Evolutionary conservation across 2,329 filamentous ascomycete species (phyloP).

Genomic region (Chaetomium olivaceum): DNA sequence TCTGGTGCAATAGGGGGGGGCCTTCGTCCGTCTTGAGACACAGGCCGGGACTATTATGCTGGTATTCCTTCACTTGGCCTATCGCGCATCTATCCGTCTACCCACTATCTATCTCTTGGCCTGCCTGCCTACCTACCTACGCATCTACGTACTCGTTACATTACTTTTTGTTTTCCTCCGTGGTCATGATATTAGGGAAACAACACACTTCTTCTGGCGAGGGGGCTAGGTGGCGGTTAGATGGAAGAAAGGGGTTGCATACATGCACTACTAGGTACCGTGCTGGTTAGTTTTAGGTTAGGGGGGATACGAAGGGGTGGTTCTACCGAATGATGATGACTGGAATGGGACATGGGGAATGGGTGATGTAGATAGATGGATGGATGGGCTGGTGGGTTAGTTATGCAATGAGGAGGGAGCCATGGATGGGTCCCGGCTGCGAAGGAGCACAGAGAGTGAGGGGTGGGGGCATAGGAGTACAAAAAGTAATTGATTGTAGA

Average conservation of each 20-base stretch:
- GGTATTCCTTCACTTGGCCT: not conserved
- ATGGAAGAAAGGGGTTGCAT: not conserved
- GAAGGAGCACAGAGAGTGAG: not conserved
- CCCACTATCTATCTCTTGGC: not conserved
- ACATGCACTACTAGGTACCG: not conserved
- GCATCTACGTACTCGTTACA: not conserved
- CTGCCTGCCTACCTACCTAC: not conserved
- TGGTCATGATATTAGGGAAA: not conserved
- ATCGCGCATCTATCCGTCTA: not conserved
- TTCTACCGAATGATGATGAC: not conserved
- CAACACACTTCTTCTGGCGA: not conserved
- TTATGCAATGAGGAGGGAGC: not conserved
- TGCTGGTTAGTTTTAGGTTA: not conserved
- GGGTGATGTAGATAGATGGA: not conserved
- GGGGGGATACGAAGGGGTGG: not conserved
- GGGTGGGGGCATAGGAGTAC: not conserved
- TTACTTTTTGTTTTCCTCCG: not conserved
- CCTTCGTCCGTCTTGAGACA: too few species aligned
- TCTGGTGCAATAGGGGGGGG: not conserved
- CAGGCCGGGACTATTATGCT: not conserved
- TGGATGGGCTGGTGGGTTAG: not conserved
- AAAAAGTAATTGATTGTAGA: slow-evolving; percentile 6
- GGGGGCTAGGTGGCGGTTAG: not conserved
- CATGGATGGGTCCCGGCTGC: not conserved
- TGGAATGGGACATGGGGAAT: not conserved